These are phyloP conservation scores for Isoetes taiwanensis DNA, from an alignment of 75 land plant species.

Conservation along the genomic window DNA sequence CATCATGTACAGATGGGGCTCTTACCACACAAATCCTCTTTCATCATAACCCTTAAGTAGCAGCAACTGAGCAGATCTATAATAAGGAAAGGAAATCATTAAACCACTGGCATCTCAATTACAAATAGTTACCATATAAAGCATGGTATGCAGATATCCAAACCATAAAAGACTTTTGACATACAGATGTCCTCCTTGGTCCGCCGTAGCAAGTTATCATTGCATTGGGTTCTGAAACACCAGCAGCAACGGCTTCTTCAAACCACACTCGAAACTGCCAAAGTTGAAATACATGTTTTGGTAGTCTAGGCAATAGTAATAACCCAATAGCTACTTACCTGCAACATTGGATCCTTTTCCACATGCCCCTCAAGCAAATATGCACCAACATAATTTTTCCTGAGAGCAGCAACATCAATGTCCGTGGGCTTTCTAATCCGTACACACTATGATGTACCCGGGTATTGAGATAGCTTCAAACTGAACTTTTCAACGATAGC, in stretches of 20 bases:
- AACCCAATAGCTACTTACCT: background rate
- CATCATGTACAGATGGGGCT: background rate
- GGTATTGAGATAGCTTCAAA: background rate
- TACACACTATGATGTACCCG: constrained; percentile 1
- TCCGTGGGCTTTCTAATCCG: background rate
- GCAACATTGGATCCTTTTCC: background rate
- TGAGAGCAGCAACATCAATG: background rate
- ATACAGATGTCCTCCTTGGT: background rate
- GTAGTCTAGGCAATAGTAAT: background rate
- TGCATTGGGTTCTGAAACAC: background rate
- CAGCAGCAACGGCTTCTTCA: constrained; percentile 3
- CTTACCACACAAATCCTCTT: constrained; percentile 3
- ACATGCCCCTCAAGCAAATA: background rate
- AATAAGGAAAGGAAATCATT: background rate
- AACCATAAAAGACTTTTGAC: background rate
- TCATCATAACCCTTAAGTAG: constrained; percentile 1
- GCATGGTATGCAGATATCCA: background rate
- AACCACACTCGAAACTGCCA: constrained; percentile 2
- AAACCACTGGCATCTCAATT: too few relatives aligned
- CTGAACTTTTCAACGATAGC: background rate
- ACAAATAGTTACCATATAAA: background rate
- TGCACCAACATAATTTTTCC: background rate
- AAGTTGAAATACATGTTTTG: background rate
- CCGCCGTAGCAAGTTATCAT: constrained; percentile 1
- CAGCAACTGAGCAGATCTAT: background rate